These are phyloP conservation scores for Viola pubescens DNA, from an alignment of 441 rosid species.

Conservation along the genomic window DNA sequence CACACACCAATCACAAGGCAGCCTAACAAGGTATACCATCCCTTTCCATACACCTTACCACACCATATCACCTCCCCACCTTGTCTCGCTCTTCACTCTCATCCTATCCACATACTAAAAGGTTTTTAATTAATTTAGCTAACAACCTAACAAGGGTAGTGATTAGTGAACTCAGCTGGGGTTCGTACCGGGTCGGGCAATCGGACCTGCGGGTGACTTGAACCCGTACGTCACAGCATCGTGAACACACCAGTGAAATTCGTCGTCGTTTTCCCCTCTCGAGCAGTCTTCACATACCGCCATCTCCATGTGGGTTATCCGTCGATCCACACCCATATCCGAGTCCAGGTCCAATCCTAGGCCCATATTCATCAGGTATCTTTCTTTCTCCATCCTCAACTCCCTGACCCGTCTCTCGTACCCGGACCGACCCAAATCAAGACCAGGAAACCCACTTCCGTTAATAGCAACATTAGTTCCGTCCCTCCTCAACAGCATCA, in stretches of 20 bases:
- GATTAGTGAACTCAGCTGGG: constrained; percentile 1
- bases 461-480: constrained; percentile 8
- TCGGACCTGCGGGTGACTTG: constrained; percentile 40
- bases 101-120: not conserved
- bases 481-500: constrained; percentile 35
- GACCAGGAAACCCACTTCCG: constrained; percentile 4
- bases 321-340: constrained; percentile 1
- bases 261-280: constrained; percentile 25
- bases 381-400: constrained; percentile 25
- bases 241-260: constrained; percentile 39
- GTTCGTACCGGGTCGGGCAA: constrained; percentile 37
- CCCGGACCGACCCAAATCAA: constrained; percentile 17
- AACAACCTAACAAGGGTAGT: not conserved
- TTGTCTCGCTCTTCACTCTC: too few relatives aligned
- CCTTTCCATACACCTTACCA: constrained; percentile 11
- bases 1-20: too few relatives aligned
- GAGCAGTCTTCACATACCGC: constrained; percentile 34
- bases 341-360: not conserved
- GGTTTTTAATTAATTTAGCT: not conserved
- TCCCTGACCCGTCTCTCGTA: constrained; percentile 23
- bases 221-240: constrained; percentile 38
- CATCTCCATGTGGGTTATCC: not conserved
- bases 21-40: not conserved
- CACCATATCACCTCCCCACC: not conserved
- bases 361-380: constrained; percentile 29